Evolutionary conservation across 2,329 filamentous ascomycete species (phyloP).

Genomic region (Thielaviopsis ethacetica): DNA sequence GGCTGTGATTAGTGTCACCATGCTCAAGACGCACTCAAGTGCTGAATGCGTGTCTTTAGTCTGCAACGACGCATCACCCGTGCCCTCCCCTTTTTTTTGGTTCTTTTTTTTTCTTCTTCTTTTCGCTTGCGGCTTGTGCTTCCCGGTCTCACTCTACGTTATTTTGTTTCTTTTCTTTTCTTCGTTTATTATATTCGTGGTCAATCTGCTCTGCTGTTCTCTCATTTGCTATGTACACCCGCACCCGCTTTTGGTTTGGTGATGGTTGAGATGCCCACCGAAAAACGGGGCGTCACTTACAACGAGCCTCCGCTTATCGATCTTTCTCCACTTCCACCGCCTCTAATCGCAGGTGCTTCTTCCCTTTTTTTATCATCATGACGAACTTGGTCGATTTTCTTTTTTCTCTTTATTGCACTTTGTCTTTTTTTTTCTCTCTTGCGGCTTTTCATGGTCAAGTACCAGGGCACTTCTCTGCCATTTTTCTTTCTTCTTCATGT

Average conservation of each 20-base stretch:
- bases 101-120: background rate
- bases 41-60: background rate
- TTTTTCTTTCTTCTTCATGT: background rate
- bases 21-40: background rate
- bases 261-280: background rate
- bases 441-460: background rate
- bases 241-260: background rate
- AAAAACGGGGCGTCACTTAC: background rate
- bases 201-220: background rate
- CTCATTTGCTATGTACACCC: slow-evolving; percentile 9
- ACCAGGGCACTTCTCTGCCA: too few relatives aligned
- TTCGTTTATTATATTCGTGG: background rate
- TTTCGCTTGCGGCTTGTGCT: background rate
- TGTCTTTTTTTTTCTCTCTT: background rate
- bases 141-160: background rate
- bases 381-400: background rate
- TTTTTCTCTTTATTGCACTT: background rate
- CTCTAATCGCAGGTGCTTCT: background rate
- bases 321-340: background rate
- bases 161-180: background rate
- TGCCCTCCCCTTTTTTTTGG: background rate
- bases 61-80: background rate
- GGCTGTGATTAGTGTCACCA: background rate
- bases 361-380: background rate
- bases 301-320: background rate